These are phyloP conservation scores for Silene noctiflora DNA, from an alignment of 179 eudicot species.

Conservation along the genomic window DNA sequence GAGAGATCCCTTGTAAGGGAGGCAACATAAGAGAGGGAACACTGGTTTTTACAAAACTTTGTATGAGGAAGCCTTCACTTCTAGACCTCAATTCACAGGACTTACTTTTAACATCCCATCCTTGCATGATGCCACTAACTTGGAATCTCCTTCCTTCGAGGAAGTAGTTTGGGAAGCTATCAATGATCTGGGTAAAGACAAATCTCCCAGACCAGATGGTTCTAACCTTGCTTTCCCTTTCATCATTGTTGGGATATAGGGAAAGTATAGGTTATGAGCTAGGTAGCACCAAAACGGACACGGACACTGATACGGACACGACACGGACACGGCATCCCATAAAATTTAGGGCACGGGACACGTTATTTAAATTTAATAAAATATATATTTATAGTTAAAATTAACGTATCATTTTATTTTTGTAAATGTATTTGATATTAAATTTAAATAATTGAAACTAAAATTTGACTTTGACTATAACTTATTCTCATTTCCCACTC, in stretches of 20 bases:
- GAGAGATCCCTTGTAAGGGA: not conserved
- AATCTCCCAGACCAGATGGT: not conserved
- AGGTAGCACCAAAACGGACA: too few species aligned
- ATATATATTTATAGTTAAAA: too few species aligned
- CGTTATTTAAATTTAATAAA: too few species aligned
- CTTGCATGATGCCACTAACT: not conserved
- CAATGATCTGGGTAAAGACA: not conserved
- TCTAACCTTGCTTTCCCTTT: not conserved
- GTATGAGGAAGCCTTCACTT: not conserved
- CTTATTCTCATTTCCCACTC: too few species aligned
- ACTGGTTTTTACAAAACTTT: not conserved
- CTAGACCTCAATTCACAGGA: not conserved
- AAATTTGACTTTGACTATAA: too few species aligned
- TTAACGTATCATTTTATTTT: too few species aligned
- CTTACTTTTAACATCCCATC: not conserved
- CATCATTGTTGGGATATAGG: not conserved
- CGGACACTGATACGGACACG: too few species aligned
- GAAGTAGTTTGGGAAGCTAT: not conserved
- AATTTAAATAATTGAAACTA: too few species aligned
- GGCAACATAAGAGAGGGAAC: not conserved
- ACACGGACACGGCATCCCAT: too few species aligned
- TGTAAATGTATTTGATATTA: too few species aligned
- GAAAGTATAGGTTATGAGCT: not conserved
- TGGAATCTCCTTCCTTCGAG: not conserved
- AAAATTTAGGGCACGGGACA: too few species aligned